Conservation (phyloP, 2,329 filamentous ascomycete genomes). For the Trichoderma asperellum region DNA sequence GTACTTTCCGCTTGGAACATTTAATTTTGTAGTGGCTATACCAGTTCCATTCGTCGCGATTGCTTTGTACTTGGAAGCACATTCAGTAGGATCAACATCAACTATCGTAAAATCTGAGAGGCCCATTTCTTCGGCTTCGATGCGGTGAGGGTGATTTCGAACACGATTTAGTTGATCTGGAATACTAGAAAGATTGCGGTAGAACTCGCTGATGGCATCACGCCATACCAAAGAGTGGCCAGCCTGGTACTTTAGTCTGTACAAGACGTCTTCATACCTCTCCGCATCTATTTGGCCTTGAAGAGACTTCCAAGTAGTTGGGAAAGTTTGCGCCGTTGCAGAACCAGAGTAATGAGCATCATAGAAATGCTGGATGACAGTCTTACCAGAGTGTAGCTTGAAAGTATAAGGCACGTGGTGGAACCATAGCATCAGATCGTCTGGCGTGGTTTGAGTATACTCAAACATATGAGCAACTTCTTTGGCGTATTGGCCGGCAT, state of each 20-base stretch:
- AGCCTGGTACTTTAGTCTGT: conserved; percentile 66
- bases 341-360: conserved; percentile 65
- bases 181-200: conserved; percentile 63
- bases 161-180: conserved; percentile 60
- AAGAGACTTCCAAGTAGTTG: conserved; percentile 57
- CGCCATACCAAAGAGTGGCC: conserved; percentile 73
- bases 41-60: conserved; percentile 53
- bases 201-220: conserved; percentile 68
- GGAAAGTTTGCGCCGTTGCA: conserved; percentile 63
- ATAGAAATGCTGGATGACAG: conserved; percentile 70
- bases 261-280: conserved; percentile 61
- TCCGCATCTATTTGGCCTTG: conserved; percentile 61
- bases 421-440: conserved; percentile 73
- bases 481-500: conserved; percentile 66
- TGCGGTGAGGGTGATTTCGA: conserved; percentile 64
- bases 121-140: conserved; percentile 69
- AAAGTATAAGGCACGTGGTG: conserved; percentile 73
- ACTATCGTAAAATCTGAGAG: conserved; percentile 61
- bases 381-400: conserved; percentile 63
- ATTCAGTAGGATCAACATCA: conserved; percentile 60
- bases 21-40: conserved; percentile 15
- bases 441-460: conserved; percentile 64
- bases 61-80: conserved; percentile 58
- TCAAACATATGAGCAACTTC: conserved; percentile 64
- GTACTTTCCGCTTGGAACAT: conserved; percentile 55